Conservation (phyloP, 1,284 basidiomycete species). For the Leccinum variabile region DNA sequence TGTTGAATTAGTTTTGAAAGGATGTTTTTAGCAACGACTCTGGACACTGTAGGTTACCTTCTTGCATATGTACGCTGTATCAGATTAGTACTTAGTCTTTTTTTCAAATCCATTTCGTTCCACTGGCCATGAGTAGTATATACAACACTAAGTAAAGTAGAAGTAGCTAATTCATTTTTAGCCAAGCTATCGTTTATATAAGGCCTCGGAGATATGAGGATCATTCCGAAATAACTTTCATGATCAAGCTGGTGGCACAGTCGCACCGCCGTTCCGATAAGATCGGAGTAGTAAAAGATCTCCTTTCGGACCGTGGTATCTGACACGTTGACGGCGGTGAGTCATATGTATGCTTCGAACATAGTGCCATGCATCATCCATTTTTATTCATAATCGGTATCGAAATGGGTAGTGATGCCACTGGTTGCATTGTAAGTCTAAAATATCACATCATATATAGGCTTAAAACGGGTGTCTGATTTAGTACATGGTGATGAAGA, state of each 20-base stretch:
- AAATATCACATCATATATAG: no score
- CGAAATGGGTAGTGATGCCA: background rate
- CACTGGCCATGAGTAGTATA: background rate
- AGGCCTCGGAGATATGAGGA: background rate
- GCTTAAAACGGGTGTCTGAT: background rate
- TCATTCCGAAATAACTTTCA: background rate
- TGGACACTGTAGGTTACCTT: background rate
- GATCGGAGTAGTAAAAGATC: background rate
- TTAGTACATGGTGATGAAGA: background rate
- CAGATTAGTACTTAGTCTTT: background rate
- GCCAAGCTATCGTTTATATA: background rate
- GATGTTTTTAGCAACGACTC: background rate
- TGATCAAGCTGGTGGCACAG: background rate
- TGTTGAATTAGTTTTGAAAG: background rate
- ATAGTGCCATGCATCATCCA: background rate
- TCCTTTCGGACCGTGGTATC: background rate
- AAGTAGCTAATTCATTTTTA: background rate
- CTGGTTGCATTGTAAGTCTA: background rate
- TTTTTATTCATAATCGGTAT: background rate
- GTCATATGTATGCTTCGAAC: background rate
- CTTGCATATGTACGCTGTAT: background rate
- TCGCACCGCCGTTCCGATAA: background rate
- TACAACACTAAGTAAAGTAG: background rate
- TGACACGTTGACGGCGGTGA: background rate
- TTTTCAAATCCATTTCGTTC: background rate